Evolutionary conservation across 768 basidiomycete species (phyloP), one percentile per base, ranked within the genome.

Genomic region (Clitopilus hobsonii): DNA sequence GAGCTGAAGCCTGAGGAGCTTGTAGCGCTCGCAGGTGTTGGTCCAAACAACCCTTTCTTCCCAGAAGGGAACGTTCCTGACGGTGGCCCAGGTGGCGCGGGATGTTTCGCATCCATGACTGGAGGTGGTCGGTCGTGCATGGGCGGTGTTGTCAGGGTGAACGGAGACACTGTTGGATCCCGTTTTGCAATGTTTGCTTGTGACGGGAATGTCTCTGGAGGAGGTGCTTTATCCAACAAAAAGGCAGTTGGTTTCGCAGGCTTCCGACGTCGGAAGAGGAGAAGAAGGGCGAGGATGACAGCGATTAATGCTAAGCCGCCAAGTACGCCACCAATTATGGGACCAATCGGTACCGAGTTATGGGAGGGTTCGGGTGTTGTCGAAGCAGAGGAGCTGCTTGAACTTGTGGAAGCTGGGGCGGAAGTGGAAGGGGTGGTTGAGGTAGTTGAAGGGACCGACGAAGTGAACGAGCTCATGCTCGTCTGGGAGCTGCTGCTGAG

Each of bases 291-390:
- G 6, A 54, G 8, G 36, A 47, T 22, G 6, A 57, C 23, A 4
- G 28, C 29, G 20, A 57, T 22, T 5, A 57, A 4, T 38, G 23
- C 49, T 26, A 57, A 22, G 18, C 56, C 56, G n/a, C 56, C 52
- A 14, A 54, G 16, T 30, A 51, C 49, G 16, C 56, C 56, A 18
- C 56, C 56, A 10, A 47, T 28, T 23, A 57, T 57, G 20, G 56
- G 48, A n/a, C 56, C 56, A 20, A 57, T n/a, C 1, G 48, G 48
- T 18, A 45, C 22, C 22, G 41, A 23, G 5, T 5, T 45, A 20
- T 20, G 22, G 41, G 22, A 23, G 41, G n/a, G n/a, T n/a, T n/a
- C 22, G 18, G 41, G n/a, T 2, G 41, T 16, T 20, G 41, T 1
- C 3, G 41, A 4, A 20, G 41, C 2, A 3, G 41, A 20, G 3